phyloP scores from a whole-genome alignment of 2,329 filamentous ascomycete species.

The Aureobasidium pullulans region DNA sequence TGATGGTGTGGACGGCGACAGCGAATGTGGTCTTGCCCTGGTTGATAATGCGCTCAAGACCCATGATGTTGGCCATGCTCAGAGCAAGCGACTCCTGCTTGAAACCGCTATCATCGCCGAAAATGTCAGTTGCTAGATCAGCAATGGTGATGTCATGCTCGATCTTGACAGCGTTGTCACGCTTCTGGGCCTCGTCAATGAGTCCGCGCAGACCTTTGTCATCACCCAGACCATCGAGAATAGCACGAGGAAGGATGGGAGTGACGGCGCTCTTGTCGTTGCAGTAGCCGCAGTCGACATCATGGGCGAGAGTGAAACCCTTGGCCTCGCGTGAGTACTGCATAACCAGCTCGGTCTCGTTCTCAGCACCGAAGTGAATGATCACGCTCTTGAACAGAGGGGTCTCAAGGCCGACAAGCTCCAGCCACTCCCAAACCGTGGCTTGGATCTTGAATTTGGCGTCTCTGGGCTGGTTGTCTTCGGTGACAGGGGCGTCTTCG shows the following conservation, averaged over 20 bases:
- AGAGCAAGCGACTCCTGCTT: background rate
- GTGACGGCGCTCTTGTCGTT: background rate
- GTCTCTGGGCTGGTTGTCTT: background rate
- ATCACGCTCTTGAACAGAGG: constrained; percentile 6
- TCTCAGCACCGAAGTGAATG: background rate
- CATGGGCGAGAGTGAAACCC: background rate
- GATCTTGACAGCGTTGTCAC: background rate
- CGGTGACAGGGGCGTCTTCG: background rate
- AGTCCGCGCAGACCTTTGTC: background rate
- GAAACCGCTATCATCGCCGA: background rate
- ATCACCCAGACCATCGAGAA: background rate
- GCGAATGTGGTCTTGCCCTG: background rate
- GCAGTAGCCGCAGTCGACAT: background rate
- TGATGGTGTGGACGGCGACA: background rate
- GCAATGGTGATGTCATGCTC: background rate
- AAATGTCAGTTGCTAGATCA: background rate
- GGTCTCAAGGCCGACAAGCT: background rate
- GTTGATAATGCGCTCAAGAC: background rate
- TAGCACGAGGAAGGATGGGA: background rate
- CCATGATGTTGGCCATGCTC: background rate
- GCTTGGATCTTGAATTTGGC: background rate
- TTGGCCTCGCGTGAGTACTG: background rate
- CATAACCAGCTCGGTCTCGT: background rate
- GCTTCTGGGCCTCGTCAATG: background rate
- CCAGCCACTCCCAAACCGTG: background rate